phyloP scores from a whole-genome alignment of 83 land plant species.

The Larix sibirica region DNA sequence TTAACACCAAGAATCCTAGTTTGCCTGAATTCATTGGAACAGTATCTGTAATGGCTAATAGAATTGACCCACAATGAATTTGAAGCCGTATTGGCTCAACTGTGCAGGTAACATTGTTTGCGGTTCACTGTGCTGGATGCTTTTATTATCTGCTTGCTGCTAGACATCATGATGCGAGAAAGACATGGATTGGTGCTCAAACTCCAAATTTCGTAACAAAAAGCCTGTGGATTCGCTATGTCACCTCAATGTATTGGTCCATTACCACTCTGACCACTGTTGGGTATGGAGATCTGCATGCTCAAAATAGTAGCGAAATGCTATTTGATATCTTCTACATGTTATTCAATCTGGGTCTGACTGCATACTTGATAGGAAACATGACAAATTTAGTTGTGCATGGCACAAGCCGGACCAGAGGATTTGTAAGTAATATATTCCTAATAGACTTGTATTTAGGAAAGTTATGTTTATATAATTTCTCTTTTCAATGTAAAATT shows the following conservation, averaged over 20 bases:
- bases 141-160: conserved; percentile 51
- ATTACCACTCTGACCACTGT: conserved; percentile 77
- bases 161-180: conserved; percentile 32
- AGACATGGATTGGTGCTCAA: conserved; percentile 62
- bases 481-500: too few species aligned
- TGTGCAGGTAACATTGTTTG: conserved; percentile 45
- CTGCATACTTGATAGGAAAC: conserved; percentile 83
- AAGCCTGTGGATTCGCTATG: conserved; percentile 44
- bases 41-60: too few species aligned
- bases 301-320: conserved; percentile 72
- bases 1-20: too few species aligned
- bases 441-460: too few species aligned
- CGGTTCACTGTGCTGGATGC: conserved; percentile 58
- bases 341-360: conserved; percentile 72
- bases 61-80: too few species aligned
- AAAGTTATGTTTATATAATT: too few species aligned
- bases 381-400: conserved; percentile 88
- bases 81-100: background rate
- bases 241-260: conserved; percentile 70
- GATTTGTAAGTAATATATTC: conserved; percentile 52
- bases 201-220: conserved; percentile 25
- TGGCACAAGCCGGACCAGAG: conserved; percentile 65
- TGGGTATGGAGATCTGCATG: conserved; percentile 87
- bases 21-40: too few species aligned
- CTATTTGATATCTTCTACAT: conserved; percentile 58